Evolutionary conservation across 23 red algal genomes (phyloP).

Genomic region (Gracilaria gracilis): DNA sequence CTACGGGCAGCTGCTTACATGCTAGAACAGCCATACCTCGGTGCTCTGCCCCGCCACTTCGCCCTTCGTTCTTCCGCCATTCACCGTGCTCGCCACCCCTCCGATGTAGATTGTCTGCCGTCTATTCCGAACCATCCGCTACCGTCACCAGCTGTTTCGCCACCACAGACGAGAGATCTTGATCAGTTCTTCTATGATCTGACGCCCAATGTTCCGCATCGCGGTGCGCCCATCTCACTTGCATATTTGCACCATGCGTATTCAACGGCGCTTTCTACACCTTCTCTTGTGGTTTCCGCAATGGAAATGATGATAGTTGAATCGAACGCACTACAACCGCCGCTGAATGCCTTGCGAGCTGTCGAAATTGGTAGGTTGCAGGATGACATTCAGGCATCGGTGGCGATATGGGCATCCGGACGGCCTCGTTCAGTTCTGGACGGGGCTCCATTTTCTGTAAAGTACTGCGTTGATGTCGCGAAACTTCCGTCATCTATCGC

Average conservation of each 20-base stretch:
- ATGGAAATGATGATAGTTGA: not conserved
- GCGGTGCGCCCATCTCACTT: not conserved
- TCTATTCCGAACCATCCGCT: too few species aligned
- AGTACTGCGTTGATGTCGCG: too few species aligned
- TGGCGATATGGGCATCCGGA: too few species aligned
- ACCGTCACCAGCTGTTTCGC: too few species aligned
- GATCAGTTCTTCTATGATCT: conserved; percentile 10
- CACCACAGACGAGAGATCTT: too few species aligned
- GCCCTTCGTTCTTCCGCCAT: conserved; percentile 8
- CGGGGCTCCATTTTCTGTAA: too few species aligned
- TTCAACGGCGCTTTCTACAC: too few species aligned
- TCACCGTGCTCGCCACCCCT: not conserved
- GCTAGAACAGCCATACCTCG: conserved; percentile 1
- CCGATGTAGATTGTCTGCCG: too few species aligned
- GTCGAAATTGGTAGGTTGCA: not conserved
- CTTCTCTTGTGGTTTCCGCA: conserved; percentile 1
- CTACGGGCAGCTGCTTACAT: conserved; percentile 9
- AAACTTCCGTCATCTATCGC: too few species aligned
- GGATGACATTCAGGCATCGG: too few species aligned
- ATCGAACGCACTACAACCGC: not conserved
- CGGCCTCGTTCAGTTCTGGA: too few species aligned
- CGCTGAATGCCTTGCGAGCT: conserved; percentile 13
- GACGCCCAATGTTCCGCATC: not conserved
- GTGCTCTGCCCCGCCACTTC: conserved; percentile 9
- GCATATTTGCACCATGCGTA: conserved; percentile 23